phyloP scores from a whole-genome alignment of 1,284 basidiomycete species.

The Schizopora paradoxa region DNA sequence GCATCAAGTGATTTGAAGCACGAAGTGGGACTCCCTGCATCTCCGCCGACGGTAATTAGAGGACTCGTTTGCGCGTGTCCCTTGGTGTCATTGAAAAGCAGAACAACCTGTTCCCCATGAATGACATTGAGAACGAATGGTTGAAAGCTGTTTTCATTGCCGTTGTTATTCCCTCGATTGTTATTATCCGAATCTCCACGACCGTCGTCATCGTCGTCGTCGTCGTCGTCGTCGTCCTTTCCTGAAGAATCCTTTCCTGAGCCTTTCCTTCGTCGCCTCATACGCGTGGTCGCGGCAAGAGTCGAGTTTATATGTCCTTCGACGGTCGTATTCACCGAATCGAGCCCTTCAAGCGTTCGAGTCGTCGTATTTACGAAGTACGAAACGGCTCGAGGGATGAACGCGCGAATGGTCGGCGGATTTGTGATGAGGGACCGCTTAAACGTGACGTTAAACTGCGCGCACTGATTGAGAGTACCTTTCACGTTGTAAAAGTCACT shows the following conservation, averaged over 20 bases:
- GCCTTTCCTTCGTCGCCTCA: too few species aligned
- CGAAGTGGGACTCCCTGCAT: slow-evolving; percentile 9
- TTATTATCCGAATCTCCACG: background rate
- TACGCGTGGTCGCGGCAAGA: slow-evolving; percentile 25
- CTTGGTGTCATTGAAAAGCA: slow-evolving; percentile 32
- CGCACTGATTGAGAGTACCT: slow-evolving; percentile 42
- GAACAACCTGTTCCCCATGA: slow-evolving; percentile 35
- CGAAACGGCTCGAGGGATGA: slow-evolving; percentile 39
- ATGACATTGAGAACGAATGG: slow-evolving; percentile 38
- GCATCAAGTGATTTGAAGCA: slow-evolving; percentile 12
- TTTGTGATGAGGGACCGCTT: slow-evolving; percentile 30
- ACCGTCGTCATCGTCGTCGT: background rate
- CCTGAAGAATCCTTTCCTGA: too few species aligned
- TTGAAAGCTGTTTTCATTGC: slow-evolving; percentile 1
- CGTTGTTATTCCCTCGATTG: background rate
- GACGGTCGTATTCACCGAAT: background rate
- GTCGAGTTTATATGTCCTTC: background rate
- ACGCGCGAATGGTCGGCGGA: slow-evolving; percentile 40
- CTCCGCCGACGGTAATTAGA: slow-evolving; percentile 18
- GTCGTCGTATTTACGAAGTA: slow-evolving; percentile 34
- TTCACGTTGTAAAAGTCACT: slow-evolving; percentile 11
- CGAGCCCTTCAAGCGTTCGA: slow-evolving; percentile 16
- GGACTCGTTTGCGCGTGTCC: slow-evolving; percentile 27
- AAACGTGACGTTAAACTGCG: slow-evolving; percentile 42
- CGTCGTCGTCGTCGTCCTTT: slow-evolving; percentile 1